Conservation (phyloP, 305 asterid genomes). For the Nicotiana rustica region DNA sequence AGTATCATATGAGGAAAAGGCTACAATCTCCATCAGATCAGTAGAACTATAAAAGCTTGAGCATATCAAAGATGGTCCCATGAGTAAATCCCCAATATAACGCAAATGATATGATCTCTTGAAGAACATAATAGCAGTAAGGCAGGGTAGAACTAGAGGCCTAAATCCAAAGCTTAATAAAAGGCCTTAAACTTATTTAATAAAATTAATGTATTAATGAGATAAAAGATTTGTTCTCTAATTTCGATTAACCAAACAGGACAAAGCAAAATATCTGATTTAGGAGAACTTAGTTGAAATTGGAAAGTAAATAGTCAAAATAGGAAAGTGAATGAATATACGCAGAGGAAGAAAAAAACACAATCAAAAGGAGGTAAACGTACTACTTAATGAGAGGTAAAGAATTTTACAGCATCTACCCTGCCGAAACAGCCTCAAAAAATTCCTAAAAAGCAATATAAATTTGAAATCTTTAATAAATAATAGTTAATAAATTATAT, state of each 20-base stretch:
- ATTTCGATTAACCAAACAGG: neutral
- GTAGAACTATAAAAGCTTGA: neutral
- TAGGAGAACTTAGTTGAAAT: neutral
- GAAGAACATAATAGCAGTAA: neutral
- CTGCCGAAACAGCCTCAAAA: neutral
- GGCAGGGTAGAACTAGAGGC: neutral
- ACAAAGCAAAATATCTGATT: neutral
- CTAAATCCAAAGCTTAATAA: neutral
- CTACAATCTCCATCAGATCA: neutral
- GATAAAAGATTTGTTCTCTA: neutral
- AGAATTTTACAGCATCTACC: neutral
- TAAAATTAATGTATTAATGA: neutral
- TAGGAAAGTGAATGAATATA: neutral
- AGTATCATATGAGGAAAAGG: neutral
- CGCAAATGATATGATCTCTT: neutral
- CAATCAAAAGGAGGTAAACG: neutral
- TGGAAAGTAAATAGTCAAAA: neutral
- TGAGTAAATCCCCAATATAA: neutral
- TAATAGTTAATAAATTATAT: neutral
- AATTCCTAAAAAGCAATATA: neutral
- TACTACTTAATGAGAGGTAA: neutral
- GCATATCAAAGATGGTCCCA: neutral
- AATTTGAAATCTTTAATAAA: neutral
- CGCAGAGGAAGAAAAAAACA: neutral
- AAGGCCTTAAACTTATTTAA: neutral